These are phyloP conservation scores for Leccinum glutinopallens DNA, from an alignment of 1,284 basidiomycete genomes.

Conservation along the genomic window DNA sequence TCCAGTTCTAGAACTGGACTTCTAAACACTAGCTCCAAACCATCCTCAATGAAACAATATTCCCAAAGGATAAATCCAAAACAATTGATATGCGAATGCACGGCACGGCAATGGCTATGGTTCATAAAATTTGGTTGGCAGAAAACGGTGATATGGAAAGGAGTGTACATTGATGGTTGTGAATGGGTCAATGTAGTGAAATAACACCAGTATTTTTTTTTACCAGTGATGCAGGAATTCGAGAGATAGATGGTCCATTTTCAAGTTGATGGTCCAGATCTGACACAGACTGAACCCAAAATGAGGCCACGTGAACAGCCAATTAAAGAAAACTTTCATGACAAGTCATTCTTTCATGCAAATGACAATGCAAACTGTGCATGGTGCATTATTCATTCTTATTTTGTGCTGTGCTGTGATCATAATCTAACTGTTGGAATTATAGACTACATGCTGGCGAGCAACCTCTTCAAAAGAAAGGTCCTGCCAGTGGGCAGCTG, in stretches of 20 bases:
- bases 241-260: background rate
- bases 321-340: background rate
- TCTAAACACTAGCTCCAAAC: no score
- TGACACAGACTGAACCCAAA: background rate
- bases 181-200: no score
- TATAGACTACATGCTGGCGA: background rate
- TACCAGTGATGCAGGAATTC: background rate
- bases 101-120: no score
- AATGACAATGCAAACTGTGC: background rate
- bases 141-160: no score
- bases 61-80: no score
- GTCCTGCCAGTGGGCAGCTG: background rate
- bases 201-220: background rate
- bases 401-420: background rate
- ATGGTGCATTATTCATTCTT: background rate
- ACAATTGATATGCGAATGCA: no score
- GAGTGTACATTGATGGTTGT: no score
- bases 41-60: no score
- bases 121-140: no score
- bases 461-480: background rate
- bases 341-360: background rate
- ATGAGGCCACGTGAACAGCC: background rate
- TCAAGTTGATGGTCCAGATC: background rate
- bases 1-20: no score
- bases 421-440: background rate